phyloP scores from a whole-genome alignment of 1,284 basidiomycete genomes.

The Sporisorium graminicola region DNA sequence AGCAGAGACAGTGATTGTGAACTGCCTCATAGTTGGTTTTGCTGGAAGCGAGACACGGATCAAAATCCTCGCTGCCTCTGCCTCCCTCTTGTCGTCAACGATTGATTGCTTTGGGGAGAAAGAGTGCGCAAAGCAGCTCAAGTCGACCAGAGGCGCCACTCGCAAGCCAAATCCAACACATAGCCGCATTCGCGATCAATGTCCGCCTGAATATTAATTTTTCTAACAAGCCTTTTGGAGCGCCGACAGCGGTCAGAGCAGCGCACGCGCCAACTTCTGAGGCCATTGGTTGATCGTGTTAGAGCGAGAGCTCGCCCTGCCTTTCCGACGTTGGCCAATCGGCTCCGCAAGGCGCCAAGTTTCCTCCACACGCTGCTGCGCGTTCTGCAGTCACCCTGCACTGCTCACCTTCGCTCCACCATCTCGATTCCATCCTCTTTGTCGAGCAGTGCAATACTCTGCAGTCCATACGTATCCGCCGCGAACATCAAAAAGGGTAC shows the following conservation, averaged over 20 bases:
- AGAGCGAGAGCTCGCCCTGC: too few species aligned
- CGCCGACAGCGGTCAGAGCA: conserved; percentile 2
- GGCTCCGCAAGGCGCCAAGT: conserved; percentile 14
- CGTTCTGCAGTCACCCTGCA: conserved; percentile 1
- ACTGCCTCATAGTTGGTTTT: too few species aligned
- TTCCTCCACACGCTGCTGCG: conserved; percentile 15
- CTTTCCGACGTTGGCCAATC: too few species aligned
- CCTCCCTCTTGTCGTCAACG: too few species aligned
- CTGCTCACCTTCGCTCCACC: conserved; percentile 1
- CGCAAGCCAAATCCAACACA: too few species aligned
- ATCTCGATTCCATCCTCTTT: neutral
- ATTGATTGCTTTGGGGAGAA: too few species aligned
- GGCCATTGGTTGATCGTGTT: neutral
- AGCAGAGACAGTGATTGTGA: neutral
- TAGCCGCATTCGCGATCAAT: conserved; percentile 1
- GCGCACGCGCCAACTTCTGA: conserved; percentile 5
- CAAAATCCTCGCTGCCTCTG: neutral
- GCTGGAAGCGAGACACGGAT: conserved; percentile 4
- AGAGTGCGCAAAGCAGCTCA: too few species aligned
- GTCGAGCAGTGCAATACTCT: neutral
- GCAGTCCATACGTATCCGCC: too few species aligned
- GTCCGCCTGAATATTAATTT: too few species aligned
- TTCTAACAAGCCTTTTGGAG: neutral
- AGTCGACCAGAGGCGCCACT: neutral
- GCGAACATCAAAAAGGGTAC: too few species aligned